These are phyloP conservation scores for Epichloe hybrida DNA, from an alignment of 2,329 filamentous ascomycete species.

Conservation along the genomic window DNA sequence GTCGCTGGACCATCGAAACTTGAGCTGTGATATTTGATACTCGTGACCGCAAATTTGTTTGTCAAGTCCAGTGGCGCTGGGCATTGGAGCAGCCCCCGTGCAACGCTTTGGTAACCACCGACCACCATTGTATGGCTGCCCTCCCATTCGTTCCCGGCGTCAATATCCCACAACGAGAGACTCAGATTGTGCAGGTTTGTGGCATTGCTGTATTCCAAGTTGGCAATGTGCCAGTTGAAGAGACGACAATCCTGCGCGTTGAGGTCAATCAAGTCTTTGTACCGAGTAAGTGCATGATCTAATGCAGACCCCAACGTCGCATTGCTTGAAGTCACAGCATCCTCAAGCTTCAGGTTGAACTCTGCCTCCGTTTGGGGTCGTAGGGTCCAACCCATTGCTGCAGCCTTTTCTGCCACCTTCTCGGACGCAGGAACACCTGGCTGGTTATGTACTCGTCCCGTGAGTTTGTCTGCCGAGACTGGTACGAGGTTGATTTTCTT, in stretches of 20 bases:
- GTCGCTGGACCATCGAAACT: constrained; percentile 34
- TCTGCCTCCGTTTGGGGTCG: constrained; percentile 48
- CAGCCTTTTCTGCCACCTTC: constrained; percentile 65
- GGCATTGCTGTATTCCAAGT: constrained; percentile 94
- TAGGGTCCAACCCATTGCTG: constrained; percentile 70
- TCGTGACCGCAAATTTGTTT: constrained; percentile 58
- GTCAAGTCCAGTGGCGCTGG: constrained; percentile 67
- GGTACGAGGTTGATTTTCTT: constrained; percentile 45
- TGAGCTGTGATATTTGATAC: constrained; percentile 49
- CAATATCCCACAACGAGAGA: constrained; percentile 87
- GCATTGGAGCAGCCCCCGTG: constrained; percentile 63
- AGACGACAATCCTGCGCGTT: constrained; percentile 78
- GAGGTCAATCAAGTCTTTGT: constrained; percentile 68
- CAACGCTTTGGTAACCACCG: constrained; percentile 86
- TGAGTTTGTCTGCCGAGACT: constrained; percentile 53
- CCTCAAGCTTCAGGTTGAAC: constrained; percentile 57
- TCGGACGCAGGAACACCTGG: constrained; percentile 54
- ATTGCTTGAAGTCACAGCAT: constrained; percentile 45
- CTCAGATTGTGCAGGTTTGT: constrained; percentile 78
- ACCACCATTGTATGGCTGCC: constrained; percentile 87
- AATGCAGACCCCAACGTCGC: constrained; percentile 84
- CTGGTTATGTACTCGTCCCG: constrained; percentile 59
- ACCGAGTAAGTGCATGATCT: constrained; percentile 82
- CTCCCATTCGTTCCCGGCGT: constrained; percentile 95
- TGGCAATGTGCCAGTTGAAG: constrained; percentile 96